Evolutionary conservation across 768 basidiomycete genomes (phyloP).

Genomic region (Psilocybe cubensis): DNA sequence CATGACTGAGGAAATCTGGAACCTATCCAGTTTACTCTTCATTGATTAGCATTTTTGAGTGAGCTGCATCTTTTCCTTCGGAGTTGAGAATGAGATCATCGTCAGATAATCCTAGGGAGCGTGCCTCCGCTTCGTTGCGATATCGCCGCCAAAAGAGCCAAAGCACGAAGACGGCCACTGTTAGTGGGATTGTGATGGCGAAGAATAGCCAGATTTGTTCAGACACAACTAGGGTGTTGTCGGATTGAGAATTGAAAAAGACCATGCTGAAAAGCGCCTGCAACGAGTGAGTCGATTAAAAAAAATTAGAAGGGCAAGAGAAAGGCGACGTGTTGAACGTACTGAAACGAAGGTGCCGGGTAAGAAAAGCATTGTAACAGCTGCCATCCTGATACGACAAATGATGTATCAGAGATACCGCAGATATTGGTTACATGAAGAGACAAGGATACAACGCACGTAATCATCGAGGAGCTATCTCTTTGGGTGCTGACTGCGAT

Average conservation of each 20-base stretch:
- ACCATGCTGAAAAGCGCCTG: conserved; percentile 29
- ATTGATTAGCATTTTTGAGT: too few species aligned
- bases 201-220: conserved; percentile 22
- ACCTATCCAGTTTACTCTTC: too few species aligned
- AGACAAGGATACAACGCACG: conserved; percentile 15
- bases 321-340: neutral
- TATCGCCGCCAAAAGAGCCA: conserved; percentile 20
- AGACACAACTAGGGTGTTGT: conserved; percentile 12
- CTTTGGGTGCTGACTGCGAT: conserved; percentile 24
- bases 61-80: too few species aligned
- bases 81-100: too few species aligned
- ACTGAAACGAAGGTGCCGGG: conserved; percentile 29
- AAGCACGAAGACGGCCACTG: conserved; percentile 17
- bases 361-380: conserved; percentile 31
- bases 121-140: too few species aligned
- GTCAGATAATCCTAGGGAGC: too few species aligned
- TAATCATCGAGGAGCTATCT: conserved; percentile 30
- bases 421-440: neutral
- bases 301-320: neutral
- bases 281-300: neutral
- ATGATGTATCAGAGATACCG: neutral
- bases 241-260: conserved; percentile 18
- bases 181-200: conserved; percentile 23
- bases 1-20: too few species aligned
- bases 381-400: conserved; percentile 21